Evolutionary conservation across 2,329 filamentous ascomycete genomes (phyloP).

Genomic region (Aschersonia sp.): DNA sequence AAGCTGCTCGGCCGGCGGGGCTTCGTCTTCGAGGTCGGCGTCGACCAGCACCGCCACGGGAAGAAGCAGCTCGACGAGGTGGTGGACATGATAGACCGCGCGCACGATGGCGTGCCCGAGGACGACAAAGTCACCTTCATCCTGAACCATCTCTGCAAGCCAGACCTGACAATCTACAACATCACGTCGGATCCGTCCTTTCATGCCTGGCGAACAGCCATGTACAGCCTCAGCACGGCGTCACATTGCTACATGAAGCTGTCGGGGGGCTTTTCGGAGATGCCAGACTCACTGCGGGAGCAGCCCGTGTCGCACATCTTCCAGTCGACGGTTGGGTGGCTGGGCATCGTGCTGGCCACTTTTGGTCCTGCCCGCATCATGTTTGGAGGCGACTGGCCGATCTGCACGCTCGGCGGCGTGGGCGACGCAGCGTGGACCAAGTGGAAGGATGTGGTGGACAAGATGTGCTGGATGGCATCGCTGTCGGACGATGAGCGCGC

Average conservation of each 20-base stretch:
- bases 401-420: constrained; percentile 49
- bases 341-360: constrained; percentile 53
- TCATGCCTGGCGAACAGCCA: constrained; percentile 52
- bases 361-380: constrained; percentile 65
- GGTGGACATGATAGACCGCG: constrained; percentile 52
- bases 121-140: constrained; percentile 51
- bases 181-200: constrained; percentile 41
- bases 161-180: constrained; percentile 54
- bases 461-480: constrained; percentile 48
- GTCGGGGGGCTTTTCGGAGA: constrained; percentile 74
- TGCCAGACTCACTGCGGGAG: constrained; percentile 40
- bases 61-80: constrained; percentile 59
- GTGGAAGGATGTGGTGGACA: constrained; percentile 60
- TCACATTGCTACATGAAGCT: constrained; percentile 74
- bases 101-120: constrained; percentile 46
- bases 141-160: constrained; percentile 83
- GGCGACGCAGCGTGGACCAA: constrained; percentile 53
- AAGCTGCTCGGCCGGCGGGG: constrained; percentile 49
- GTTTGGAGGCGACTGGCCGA: constrained; percentile 91
- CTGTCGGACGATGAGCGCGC: constrained; percentile 46
- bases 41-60: constrained; percentile 68
- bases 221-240: constrained; percentile 52
- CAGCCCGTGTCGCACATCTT: constrained; percentile 43
- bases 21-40: constrained; percentile 67
- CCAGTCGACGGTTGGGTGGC: constrained; percentile 52